A percentile compares a stretch with the other conserved stretches of the same genome.
Evolutionary conservation across 129 eudicot genomes (phyloP).

Genomic region (Calendula officinalis): DNA sequence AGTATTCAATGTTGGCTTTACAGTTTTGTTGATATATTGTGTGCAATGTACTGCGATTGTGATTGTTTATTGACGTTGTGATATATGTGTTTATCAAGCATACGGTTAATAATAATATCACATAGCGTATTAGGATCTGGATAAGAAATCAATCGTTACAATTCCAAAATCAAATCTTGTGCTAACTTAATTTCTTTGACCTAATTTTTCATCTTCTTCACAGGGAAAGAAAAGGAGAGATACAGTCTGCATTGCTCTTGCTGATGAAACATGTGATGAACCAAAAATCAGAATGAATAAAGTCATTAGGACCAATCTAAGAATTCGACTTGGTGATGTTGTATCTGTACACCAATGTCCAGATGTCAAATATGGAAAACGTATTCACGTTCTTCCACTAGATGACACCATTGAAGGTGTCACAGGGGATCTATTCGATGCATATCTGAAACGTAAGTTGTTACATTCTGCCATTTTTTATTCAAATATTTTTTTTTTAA

Average conservation of each 20-base stretch:
- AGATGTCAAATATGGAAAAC: slow-evolving; percentile 72
- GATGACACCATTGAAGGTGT: slow-evolving; percentile 79
- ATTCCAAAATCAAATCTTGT: neutral
- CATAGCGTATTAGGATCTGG: slow-evolving; percentile 1
- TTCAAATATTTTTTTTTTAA: neutral
- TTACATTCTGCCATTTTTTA: neutral
- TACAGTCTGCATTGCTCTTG: slow-evolving; percentile 31
- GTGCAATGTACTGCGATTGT: neutral
- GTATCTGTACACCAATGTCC: slow-evolving; percentile 84
- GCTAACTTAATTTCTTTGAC: neutral
- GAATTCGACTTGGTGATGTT: slow-evolving; percentile 71
- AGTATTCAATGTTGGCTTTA: neutral
- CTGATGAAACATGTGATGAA: no score
- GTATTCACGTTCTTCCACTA: slow-evolving; percentile 62
- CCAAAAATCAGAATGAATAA: no score
- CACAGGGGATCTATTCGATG: slow-evolving; percentile 72
- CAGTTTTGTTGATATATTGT: neutral
- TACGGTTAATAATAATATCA: neutral
- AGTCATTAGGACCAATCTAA: slow-evolving; percentile 28
- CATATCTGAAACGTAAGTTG: slow-evolving; percentile 62
- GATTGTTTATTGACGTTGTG: neutral
- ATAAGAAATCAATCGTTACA: neutral
- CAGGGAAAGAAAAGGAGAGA: slow-evolving; percentile 73
- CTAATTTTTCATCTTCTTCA: slow-evolving; percentile 3
- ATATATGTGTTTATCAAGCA: neutral